Base-by-base conservation (phyloP, 345 rosid genomes). In the Cochlearia excelsa region DNA sequence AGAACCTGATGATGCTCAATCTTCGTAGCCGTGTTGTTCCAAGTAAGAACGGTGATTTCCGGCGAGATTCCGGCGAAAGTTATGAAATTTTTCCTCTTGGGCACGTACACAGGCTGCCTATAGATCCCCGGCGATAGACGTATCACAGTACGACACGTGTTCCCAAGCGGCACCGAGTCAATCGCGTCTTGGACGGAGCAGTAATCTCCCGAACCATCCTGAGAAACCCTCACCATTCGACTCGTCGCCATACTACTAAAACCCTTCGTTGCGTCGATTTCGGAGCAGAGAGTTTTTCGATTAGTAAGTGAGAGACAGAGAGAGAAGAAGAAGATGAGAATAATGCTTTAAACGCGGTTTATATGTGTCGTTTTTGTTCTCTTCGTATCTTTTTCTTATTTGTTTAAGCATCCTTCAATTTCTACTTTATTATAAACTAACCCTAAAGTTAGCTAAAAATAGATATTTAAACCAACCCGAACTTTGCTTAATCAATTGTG, bases 1-100 rank as follows among this genome's bases (percentile, higher is more conserved):
- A 37, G 7, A 29, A 89, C 97, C 94, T 93, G 96, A 70, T 87
- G 96, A 69, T 93, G 97, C 6, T 93, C 84, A 54, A 89, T 93
- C 40, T 78, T 79, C 33, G 87, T 16, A 73, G 96, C 90, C 33
- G 90, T 87, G 57, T 89, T 93, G 77, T 89, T 78, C 95, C 97
- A 93, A 38, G 92, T 80, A 23, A 93, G 71, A 30, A 85, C 54
- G 27, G 96, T 87, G 62, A 49, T 72, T 61, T 93, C 97, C 3
- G 95, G 99, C 6, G 70, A 41, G 61, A 82, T 38, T 51, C 95
- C 99, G 0, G 88, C 95, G 54, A 93, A 74, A 46, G 99, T 89
- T 51, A 93, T 84, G 70, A 93, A 54, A 57, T 85, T 93, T 78
- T 90, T 90, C 61, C 95, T 85, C 82, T 90, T 93, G 63, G 96